These are phyloP conservation scores for Thyridium curvatum DNA, from an alignment of 2,329 filamentous ascomycete species.

Conservation along the genomic window DNA sequence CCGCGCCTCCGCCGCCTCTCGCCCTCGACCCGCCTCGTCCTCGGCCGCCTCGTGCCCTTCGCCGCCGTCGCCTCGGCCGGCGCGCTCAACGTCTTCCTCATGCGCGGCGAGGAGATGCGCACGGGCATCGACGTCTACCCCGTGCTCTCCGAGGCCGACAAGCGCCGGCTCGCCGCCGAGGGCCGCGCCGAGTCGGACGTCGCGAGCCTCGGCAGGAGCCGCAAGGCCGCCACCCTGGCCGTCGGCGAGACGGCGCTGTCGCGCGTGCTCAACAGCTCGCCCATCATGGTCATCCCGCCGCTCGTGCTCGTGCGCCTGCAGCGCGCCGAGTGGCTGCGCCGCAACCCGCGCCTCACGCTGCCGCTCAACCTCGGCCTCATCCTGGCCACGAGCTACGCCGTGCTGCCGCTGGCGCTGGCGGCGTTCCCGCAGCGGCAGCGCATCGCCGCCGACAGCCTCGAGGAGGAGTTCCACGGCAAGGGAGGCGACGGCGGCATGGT, in stretches of 20 bases:
- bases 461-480: constrained; percentile 78
- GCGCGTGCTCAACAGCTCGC: constrained; percentile 86
- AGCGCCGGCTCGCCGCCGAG: constrained; percentile 46
- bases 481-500: constrained; percentile 77
- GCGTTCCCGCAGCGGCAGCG: constrained; percentile 90
- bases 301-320: constrained; percentile 81
- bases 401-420: constrained; percentile 80
- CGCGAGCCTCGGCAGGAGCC: constrained; percentile 74
- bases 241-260: constrained; percentile 90
- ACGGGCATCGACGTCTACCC: constrained; percentile 90
- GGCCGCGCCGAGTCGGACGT: constrained; percentile 60
- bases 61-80: constrained; percentile 90
- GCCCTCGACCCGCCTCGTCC: constrained; percentile 67
- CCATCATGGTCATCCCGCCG: constrained; percentile 94
- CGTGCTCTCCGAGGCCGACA: constrained; percentile 65
- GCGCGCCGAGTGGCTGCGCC: constrained; percentile 73
- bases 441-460: constrained; percentile 68
- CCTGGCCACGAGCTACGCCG: constrained; percentile 78
- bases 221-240: constrained; percentile 79
- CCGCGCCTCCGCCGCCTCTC: constrained; percentile 73
- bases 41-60: constrained; percentile 88
- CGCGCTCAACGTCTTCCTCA: constrained; percentile 91
- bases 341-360: constrained; percentile 67
- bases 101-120: constrained; percentile 94
- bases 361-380: constrained; percentile 87